A percentile compares a stretch with the other conserved stretches of the same genome.
Conservation (phyloP, 495 filamentous ascomycete genomes). For the Penicillium argentinense region DNA sequence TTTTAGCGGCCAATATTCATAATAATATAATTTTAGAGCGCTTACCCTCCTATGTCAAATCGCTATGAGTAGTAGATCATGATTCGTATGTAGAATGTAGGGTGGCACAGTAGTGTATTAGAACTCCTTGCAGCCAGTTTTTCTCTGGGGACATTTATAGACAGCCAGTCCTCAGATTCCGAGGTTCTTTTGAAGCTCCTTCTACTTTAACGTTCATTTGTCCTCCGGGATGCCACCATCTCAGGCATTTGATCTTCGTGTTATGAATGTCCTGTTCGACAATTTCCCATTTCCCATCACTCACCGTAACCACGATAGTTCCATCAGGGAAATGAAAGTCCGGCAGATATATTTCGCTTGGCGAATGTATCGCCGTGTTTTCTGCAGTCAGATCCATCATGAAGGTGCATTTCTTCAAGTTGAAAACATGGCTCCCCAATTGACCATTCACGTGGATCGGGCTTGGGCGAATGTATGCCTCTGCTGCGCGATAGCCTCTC, state of each 20-base stretch:
- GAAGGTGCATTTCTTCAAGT: constrained; percentile 71
- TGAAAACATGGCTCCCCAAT: constrained; percentile 70
- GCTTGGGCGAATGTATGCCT: constrained; percentile 86
- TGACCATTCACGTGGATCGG: constrained; percentile 73
- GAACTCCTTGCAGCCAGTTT: too few species aligned
- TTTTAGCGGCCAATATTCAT: too few species aligned
- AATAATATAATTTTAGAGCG: too few species aligned
- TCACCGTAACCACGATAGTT: constrained; percentile 66
- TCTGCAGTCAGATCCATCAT: constrained; percentile 61
- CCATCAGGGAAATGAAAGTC: constrained; percentile 89
- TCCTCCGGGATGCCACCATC: constrained; percentile 89
- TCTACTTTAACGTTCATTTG: constrained; percentile 76
- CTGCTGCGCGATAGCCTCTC: constrained; percentile 87
- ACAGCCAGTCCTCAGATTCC: too few species aligned
- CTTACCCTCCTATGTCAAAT: too few species aligned
- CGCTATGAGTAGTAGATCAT: too few species aligned
- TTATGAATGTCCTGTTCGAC: constrained; percentile 67
- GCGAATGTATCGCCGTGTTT: constrained; percentile 54
- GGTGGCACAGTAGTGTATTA: too few species aligned
- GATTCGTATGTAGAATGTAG: too few species aligned
- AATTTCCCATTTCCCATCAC: constrained; percentile 87
- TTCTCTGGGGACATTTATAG: too few species aligned
- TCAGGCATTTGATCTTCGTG: constrained; percentile 66
- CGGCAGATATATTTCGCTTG: constrained; percentile 85
- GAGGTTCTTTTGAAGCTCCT: too few species aligned